Percentiles rank a stretch among this genome's conserved stretches.
Conservation (phyloP, 2,329 filamentous ascomycete species). For the Hymenoscyphus occultus region DNA sequence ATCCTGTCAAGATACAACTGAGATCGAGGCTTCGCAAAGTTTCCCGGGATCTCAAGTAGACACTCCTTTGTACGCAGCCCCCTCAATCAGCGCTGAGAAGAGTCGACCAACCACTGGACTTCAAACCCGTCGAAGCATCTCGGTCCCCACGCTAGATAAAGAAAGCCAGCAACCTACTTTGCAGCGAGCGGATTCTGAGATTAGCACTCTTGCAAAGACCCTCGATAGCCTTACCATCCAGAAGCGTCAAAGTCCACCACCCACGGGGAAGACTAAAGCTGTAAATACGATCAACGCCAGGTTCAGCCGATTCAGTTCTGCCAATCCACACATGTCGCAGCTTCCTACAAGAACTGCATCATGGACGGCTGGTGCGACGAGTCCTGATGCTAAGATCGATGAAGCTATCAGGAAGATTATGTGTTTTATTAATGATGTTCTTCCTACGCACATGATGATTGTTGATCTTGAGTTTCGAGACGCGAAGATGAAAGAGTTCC, state of each 20-base stretch:
- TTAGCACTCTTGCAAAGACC: not conserved
- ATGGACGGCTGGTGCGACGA: conserved; percentile 7
- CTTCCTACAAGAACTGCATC: not conserved
- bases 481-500: conserved; percentile 8
- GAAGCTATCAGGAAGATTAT: conserved; percentile 2
- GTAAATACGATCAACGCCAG: not conserved
- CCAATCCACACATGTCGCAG: not conserved
- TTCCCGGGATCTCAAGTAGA: not conserved
- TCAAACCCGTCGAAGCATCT: not conserved
- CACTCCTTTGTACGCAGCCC: not conserved
- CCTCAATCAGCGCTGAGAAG: not conserved
- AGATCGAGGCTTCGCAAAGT: not conserved
- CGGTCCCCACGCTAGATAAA: not conserved
- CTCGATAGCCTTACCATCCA: not conserved
- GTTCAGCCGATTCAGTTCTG: not conserved
- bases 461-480: not conserved
- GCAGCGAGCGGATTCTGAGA: not conserved
- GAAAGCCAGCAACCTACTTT: not conserved
- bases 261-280: not conserved
- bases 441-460: not conserved
- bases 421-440: not conserved
- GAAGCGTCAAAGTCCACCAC: not conserved
- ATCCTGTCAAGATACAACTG: not conserved
- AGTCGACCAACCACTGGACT: not conserved
- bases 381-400: conserved; percentile 7